These are phyloP conservation scores for Ampelocalamus luodianensis DNA, from an alignment of 176 grass and related monocot genomes.

Conservation along the genomic window DNA sequence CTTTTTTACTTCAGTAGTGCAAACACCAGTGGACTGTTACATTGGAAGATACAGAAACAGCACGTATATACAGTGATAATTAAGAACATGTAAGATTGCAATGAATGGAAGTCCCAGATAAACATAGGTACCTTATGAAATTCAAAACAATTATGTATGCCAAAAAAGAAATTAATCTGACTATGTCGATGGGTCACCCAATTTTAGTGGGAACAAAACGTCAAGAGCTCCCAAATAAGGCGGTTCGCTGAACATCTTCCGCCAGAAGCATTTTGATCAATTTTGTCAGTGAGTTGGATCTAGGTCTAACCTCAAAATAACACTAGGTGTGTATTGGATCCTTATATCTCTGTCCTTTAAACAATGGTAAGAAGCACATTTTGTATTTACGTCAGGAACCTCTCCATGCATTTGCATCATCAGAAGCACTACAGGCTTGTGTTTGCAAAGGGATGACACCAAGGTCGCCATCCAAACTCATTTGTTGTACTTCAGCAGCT, in stretches of 20 bases:
- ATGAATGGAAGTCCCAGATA: constrained; percentile 10
- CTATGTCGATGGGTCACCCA: constrained; percentile 12
- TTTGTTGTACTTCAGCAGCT: constrained; percentile 92
- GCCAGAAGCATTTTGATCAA: constrained; percentile 25
- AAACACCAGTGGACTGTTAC: constrained; percentile 8
- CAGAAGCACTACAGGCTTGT: constrained; percentile 86
- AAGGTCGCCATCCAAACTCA: constrained; percentile 96
- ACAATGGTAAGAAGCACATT: constrained; percentile 54
- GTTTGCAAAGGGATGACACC: constrained; percentile 71
- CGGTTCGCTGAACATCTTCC: constrained; percentile 36
- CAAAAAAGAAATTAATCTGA: constrained; percentile 37
- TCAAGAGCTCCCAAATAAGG: constrained; percentile 44
- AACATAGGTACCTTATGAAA: constrained; percentile 27
- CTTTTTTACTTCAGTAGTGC: constrained; percentile 19
- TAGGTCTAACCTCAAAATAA: constrained; percentile 38
- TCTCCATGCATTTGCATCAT: constrained; percentile 80
- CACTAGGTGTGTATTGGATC: constrained; percentile 31
- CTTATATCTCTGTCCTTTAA: constrained; percentile 36
- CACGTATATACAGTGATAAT: constrained; percentile 38
- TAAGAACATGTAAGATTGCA: constrained; percentile 38
- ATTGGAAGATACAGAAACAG: not conserved
- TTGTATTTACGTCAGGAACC: constrained; percentile 60
- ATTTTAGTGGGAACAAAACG: constrained; percentile 31
- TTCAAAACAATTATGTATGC: constrained; percentile 11
- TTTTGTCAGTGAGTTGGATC: constrained; percentile 45